phyloP scores from a whole-genome alignment of 1,139 yeast genomes.

The Groenewaldozyma sp. region DNA sequence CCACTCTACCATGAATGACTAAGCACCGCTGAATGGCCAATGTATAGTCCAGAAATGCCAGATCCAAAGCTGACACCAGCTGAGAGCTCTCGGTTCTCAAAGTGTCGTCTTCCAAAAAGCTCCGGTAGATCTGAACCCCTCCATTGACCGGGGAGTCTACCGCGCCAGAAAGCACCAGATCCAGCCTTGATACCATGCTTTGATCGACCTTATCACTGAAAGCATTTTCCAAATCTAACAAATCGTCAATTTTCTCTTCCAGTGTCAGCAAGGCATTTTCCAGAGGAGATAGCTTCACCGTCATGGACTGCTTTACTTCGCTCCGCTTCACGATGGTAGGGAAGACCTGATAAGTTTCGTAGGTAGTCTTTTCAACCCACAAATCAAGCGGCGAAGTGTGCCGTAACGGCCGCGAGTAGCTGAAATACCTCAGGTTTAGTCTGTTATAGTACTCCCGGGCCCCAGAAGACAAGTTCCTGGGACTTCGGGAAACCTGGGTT shows the following conservation, averaged over 20 bases:
- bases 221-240: conserved; percentile 58
- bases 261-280: conserved; percentile 72
- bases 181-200: conserved; percentile 43
- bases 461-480: conserved; percentile 18
- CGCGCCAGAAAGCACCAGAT: conserved; percentile 76
- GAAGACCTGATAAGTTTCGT: conserved; percentile 66
- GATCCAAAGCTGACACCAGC: conserved; percentile 43
- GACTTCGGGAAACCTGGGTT: conserved; percentile 41
- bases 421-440: conserved; percentile 63
- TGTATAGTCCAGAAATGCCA: conserved; percentile 64
- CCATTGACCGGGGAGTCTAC: conserved; percentile 92
- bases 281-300: conserved; percentile 68
- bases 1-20: conserved; percentile 56
- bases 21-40: conserved; percentile 58
- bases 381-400: conserved; percentile 62
- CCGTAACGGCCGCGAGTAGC: conserved; percentile 61
- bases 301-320: conserved; percentile 48
- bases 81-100: conserved; percentile 32
- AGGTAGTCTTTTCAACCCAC: conserved; percentile 85
- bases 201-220: conserved; percentile 46
- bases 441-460: conserved; percentile 25
- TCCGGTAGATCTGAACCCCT: conserved; percentile 77
- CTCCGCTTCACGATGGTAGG: conserved; percentile 85
- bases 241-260: conserved; percentile 59
- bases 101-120: conserved; percentile 45